Conservation (phyloP, 1,284 basidiomycete species). For the Prillingera fragicola region DNA sequence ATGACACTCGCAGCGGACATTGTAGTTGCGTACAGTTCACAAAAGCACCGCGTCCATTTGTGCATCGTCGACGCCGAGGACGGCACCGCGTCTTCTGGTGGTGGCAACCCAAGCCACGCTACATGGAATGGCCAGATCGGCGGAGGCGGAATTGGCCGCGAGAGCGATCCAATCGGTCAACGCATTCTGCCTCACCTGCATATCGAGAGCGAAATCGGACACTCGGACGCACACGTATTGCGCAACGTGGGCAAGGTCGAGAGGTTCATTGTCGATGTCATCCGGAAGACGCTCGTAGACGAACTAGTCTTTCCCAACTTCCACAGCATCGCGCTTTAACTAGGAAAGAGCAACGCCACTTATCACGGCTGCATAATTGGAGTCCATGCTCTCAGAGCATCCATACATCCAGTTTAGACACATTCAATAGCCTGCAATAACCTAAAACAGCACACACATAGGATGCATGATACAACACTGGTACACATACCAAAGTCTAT, state of each 20-base stretch:
- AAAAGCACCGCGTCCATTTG: conserved; percentile 68
- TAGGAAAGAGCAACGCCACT: neutral
- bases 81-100: conserved; percentile 4
- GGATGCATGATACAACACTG: conserved; percentile 20
- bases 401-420: conserved; percentile 1
- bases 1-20: conserved; percentile 80
- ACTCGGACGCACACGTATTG: conserved; percentile 89
- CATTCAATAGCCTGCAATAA: too few relatives aligned
- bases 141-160: conserved; percentile 17
- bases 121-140: conserved; percentile 11
- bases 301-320: conserved; percentile 92
- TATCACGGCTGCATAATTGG: too few relatives aligned
- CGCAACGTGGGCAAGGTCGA: conserved; percentile 97
- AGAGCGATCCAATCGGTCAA: conserved; percentile 59
- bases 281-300: conserved; percentile 88
- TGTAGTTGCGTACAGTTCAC: conserved; percentile 84
- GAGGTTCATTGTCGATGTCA: conserved; percentile 88
- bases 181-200: conserved; percentile 82
- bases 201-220: conserved; percentile 95
- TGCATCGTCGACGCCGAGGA: conserved; percentile 70
- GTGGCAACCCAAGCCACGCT: neutral
- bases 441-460: conserved; percentile 2
- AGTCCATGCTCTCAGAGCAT: too few relatives aligned
- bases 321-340: conserved; percentile 59
- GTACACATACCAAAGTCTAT: conserved; percentile 11